Percentiles rank a stretch among this genome's conserved stretches.
Conservation (phyloP, 768 basidiomycete genomes). For the Lactarius trivialis region DNA sequence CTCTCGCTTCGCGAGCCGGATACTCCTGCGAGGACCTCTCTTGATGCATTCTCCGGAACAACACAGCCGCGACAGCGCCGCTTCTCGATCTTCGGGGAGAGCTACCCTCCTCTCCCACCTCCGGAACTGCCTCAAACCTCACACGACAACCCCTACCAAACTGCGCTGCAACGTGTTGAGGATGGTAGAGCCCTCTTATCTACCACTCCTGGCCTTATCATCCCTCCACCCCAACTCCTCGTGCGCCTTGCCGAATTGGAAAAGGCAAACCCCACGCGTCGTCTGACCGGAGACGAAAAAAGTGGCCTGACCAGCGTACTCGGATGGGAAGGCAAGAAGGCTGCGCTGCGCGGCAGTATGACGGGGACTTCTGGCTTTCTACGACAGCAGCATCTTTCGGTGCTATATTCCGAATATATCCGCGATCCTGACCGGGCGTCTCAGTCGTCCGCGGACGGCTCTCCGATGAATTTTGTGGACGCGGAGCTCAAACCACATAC, state of each 20-base stretch:
- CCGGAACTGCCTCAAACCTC: neutral
- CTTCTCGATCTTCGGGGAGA: constrained; percentile 22
- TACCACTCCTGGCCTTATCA: constrained; percentile 44
- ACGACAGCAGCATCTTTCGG: constrained; percentile 49
- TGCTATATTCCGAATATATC: constrained; percentile 42
- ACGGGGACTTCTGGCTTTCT: constrained; percentile 46
- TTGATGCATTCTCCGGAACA: constrained; percentile 27
- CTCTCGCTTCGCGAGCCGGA: constrained; percentile 25
- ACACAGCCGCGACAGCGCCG: constrained; percentile 14
- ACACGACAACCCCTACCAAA: constrained; percentile 32
- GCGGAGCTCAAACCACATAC: constrained; percentile 16
- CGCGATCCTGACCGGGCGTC: constrained; percentile 13
- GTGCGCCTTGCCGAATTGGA: constrained; percentile 47
- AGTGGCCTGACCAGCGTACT: constrained; percentile 46
- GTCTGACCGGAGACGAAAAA: constrained; percentile 52
- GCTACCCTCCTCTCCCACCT: constrained; percentile 6
- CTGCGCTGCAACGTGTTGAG: constrained; percentile 38
- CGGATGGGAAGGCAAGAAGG: constrained; percentile 51
- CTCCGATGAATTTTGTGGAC: constrained; percentile 9
- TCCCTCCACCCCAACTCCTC: constrained; percentile 45
- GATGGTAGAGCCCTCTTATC: constrained; percentile 39
- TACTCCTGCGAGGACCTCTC: constrained; percentile 23
- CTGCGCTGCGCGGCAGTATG: constrained; percentile 36
- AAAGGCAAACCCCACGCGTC: constrained; percentile 32
- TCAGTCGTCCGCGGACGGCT: neutral